Base-by-base conservation (phyloP, 1,139 yeast genomes). In the Pichia sp. region DNA sequence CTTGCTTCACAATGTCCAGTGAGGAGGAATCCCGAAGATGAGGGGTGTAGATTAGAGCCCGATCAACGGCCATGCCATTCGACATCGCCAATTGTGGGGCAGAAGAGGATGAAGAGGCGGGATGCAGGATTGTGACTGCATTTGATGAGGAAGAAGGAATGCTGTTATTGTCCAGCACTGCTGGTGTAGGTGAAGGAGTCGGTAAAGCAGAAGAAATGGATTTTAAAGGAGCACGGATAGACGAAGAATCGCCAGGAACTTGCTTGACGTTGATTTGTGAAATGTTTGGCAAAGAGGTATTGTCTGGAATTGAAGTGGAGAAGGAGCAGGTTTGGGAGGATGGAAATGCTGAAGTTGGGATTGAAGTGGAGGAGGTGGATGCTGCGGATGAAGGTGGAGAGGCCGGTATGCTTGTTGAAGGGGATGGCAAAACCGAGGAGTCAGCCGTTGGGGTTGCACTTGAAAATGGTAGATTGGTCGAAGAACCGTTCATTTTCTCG, bases 401-500 rank as follows among this genome's bases (percentile, higher is more conserved):
- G 14, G 48, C 42, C 7, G 52, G 52, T 24, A 44, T 48, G 43
- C 51, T 48, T 10, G 53, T 16, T 40, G 45, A 43, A 24, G 47
- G 53, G 9, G 53, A 44, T 16, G 53, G 52, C 50, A 40, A 31
- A 14, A 20, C 31, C 27, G 43, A 48, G 16, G 41, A 41, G 24
- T 38, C 43, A 14, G 45, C 14, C 10, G 45, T 17, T 47, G 42
- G n/a, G 29, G 31, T 45, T 45, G 48, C n/a, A 45, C n/a, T 38
- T 14, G 51, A 36, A 27, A 47, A 47, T 4, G 29, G 29, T 6
- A 27, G 6, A 27, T 6, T 30, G 29, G 5, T 29, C 10, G 20
- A n/a, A 17, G n/a, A 4, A 30, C 33, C 24, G 31, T 38, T 50
- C 27, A 53, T 40, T 51, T 58, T 64, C 55, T 63, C 67, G 31